Percentiles rank a stretch among this genome's conserved stretches.
These are phyloP conservation scores for Arctostaphylos glauca DNA, from an alignment of 148 eudicot species.

Conservation along the genomic window DNA sequence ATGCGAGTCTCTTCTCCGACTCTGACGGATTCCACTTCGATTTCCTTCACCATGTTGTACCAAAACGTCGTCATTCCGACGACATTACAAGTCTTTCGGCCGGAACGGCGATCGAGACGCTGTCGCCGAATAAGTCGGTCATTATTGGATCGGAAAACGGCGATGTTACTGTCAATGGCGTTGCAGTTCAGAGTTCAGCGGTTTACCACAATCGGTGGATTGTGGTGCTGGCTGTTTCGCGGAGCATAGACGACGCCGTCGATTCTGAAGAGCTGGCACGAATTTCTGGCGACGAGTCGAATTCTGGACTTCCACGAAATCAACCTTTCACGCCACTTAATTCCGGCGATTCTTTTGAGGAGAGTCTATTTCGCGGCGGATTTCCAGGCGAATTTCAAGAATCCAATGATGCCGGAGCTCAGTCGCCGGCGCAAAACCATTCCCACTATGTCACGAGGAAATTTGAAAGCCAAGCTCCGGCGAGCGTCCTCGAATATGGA, in stretches of 20 bases:
- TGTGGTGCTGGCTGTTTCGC: constrained; percentile 21
- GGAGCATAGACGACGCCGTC: constrained; percentile 25
- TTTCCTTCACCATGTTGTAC: constrained; percentile 31
- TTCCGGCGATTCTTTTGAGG: neutral
- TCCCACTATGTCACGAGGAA: neutral
- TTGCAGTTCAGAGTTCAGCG: constrained; percentile 13
- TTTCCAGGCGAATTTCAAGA: neutral
- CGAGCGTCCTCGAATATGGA: neutral
- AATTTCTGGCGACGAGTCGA: neutral
- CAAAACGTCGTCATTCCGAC: constrained; percentile 6
- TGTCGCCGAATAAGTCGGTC: constrained; percentile 27
- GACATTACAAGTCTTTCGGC: neutral
- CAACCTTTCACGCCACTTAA: neutral
- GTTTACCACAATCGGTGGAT: constrained; percentile 39
- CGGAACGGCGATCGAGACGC: constrained; percentile 15
- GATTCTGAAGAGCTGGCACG: neutral
- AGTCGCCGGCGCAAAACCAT: neutral
- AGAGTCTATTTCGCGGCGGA: neutral
- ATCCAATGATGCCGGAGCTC: neutral
- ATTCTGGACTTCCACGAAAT: neutral
- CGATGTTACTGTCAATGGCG: constrained; percentile 25
- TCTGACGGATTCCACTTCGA: constrained; percentile 31
- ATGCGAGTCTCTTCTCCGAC: constrained; percentile 17
- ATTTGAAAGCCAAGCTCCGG: neutral
- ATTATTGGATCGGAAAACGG: constrained; percentile 7